Evolutionary conservation across 352 stramenopile species (phyloP), one percentile per base, ranked within the genome.

Genomic region (Thraustochytrium striatum): DNA sequence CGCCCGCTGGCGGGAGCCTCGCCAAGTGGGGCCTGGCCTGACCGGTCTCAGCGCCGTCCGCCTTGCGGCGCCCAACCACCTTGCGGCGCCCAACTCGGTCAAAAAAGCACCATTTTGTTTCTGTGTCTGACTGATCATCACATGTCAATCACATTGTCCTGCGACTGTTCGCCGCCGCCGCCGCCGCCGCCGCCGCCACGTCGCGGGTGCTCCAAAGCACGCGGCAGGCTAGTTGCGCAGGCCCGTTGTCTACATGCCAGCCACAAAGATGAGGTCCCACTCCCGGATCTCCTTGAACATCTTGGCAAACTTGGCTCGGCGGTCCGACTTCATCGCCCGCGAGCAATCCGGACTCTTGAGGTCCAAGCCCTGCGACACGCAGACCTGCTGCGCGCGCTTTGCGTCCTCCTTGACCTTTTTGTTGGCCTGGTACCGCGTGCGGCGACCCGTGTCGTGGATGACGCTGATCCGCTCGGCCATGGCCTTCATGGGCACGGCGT

Each of bases 241-340:
- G 19, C 47, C 25, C n/a, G n/a, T n/a, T n/a, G n/a, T n/a, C n/a
- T 68, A 80, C 70, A 80, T 80, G 36, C 70, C 70, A 32, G 70
- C 70, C 16, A 47, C 53, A 25, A 80, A 80, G 36, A 80, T 80
- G 32, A 70, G 55, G 33, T 80, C 70, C 70, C 70, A 80, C 32
- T 80, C 70, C 3, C 25, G 47, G 58, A 80, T 80, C 43, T 80
- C 70, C 58, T 80, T 69, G 43, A 80, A 80, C 7, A 47, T 69
- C 33, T 35, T 52, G 25, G 41, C 33, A 57, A 80, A 80, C 30
- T 80, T 75, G 50, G 9, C 9, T 13, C 70, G 38, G 19, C 70
- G 70, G 21, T 72, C 55, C 11, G 38, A 13, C 36, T 73, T 70
- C 55, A 80, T 69, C n/a, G 57, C n/a, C 28, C 32, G 5, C 8